phyloP scores from a whole-genome alignment of 2,329 filamentous ascomycete species.

The Bipolaris gigantea region DNA sequence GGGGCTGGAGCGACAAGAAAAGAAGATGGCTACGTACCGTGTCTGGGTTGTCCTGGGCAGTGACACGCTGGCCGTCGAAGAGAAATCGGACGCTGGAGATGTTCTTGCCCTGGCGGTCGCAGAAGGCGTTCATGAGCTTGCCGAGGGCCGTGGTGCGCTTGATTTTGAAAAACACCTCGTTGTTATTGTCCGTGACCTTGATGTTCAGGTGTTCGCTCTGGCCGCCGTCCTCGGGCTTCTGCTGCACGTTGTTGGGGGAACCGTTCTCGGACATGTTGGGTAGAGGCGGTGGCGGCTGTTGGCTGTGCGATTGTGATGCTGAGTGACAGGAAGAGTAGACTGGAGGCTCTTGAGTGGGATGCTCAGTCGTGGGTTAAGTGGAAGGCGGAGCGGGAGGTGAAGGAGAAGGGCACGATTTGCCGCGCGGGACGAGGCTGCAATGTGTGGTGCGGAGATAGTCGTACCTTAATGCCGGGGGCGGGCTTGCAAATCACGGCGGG shows the following conservation, averaged over 20 bases:
- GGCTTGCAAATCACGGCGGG: slow-evolving; percentile 14
- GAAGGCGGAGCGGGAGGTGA: slow-evolving; percentile 20
- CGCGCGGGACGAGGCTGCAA: slow-evolving; percentile 23
- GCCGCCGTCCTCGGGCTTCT: slow-evolving; percentile 51
- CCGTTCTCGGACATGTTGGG: slow-evolving; percentile 49
- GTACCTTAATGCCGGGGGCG: slow-evolving; percentile 20
- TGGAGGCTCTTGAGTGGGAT: slow-evolving; percentile 1
- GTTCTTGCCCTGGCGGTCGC: slow-evolving; percentile 91
- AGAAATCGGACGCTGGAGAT: slow-evolving; percentile 85
- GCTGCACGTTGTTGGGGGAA: slow-evolving; percentile 44
- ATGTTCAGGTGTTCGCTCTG: slow-evolving; percentile 90
- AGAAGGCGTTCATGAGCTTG: slow-evolving; percentile 98
- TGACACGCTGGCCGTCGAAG: slow-evolving; percentile 93
- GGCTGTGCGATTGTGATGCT: no score
- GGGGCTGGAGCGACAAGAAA: no score
- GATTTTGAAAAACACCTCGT: slow-evolving; percentile 99
- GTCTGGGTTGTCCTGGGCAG: slow-evolving; percentile 86
- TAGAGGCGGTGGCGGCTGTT: neutral
- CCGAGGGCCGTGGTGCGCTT: slow-evolving; percentile 94
- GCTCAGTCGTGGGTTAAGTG: slow-evolving; percentile 20
- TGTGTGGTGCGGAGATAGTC: slow-evolving; percentile 22
- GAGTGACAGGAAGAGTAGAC: neutral
- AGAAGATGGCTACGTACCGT: slow-evolving; percentile 64
- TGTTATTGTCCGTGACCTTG: slow-evolving; percentile 99
- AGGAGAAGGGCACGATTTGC: slow-evolving; percentile 16